Base-by-base conservation (phyloP, 2,329 filamentous ascomycete species). In the Claviceps capensis region DNA sequence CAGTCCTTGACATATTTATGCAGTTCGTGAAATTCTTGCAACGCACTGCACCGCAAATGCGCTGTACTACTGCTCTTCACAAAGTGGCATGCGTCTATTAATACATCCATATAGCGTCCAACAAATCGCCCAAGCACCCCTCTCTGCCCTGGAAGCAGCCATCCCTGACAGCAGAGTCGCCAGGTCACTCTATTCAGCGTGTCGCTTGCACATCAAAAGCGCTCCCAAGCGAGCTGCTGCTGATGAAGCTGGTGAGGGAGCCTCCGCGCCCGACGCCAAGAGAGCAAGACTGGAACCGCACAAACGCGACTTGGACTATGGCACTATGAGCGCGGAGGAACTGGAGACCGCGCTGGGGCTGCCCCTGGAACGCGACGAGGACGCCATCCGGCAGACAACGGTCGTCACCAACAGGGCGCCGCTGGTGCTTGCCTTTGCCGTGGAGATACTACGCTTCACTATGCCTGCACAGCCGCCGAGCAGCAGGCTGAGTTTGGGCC, bases 391-490 rank as follows among this genome's bases (percentile, higher is more conserved):
- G 14, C 65, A 69, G 2, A 78, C 78, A 1, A 69, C 72, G 0
- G 59, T 95, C 1, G 70, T 82, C 55, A 93, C 87, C 0, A 94
- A 95, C 61, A 76, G 89, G 41, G 88, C 89, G 2, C 88, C 89
- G 1, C 69, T 95, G 1, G 81, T 95, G 1, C 74, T 95, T 5
- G 88, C 88, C 0, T 94, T 94, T 65, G 82, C 85, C 1, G 78
- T 88, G 14, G 78, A 81, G 54, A 63, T 91, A 48, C 64, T 94
- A 47, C 83, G 85, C 46, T 82, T 85, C 62, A 94, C 87, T 0
- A 91, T 90, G 83, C 86, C 88, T 0, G 83, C 86, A 58, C 89
- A 95, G 63, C 88, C 88, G 3, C 73, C 83, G 3, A 93, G 86
- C n/a, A 91, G 87, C 63, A 76, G 87, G 47, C 70, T 95, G 19